Evolutionary conservation across 2,329 filamentous ascomycete species (phyloP).

Genomic region (Penicillium palitans): DNA sequence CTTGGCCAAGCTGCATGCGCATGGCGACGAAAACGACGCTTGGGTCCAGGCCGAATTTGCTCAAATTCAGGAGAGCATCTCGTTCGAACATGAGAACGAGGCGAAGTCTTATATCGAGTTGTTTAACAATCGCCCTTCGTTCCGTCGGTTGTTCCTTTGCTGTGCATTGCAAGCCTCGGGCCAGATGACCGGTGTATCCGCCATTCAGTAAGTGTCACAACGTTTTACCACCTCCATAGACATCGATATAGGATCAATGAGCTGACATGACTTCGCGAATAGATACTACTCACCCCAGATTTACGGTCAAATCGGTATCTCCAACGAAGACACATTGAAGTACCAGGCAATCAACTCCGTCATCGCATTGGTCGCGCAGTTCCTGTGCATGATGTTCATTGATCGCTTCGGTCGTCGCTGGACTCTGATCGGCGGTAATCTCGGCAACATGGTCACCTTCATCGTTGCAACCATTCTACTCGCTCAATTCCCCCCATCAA

Average conservation of each 20-base stretch:
- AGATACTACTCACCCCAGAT: constrained; percentile 68
- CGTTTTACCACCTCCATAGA: too few species aligned
- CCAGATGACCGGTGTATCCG: constrained; percentile 74
- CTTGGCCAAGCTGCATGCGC: constrained; percentile 67
- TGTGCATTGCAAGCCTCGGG: constrained; percentile 68
- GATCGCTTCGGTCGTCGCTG: constrained; percentile 70
- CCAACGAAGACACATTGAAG: constrained; percentile 63
- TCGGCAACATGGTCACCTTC: constrained; percentile 70
- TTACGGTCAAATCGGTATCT: constrained; percentile 69
- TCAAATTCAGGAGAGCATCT: constrained; percentile 68
- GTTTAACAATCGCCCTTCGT: constrained; percentile 64
- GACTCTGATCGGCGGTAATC: constrained; percentile 70
- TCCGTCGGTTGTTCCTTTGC: constrained; percentile 70
- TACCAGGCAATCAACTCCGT: constrained; percentile 76
- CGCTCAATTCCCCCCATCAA: constrained; percentile 62
- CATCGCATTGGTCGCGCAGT: constrained; percentile 68
- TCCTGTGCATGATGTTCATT: constrained; percentile 64
- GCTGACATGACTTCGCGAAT: neutral
- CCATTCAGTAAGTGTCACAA: constrained; percentile 58
- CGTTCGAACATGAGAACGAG: constrained; percentile 65
- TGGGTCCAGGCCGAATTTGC: constrained; percentile 73
- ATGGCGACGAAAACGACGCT: constrained; percentile 64
- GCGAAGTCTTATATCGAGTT: constrained; percentile 71
- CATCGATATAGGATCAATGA: neutral
- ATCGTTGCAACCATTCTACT: constrained; percentile 63